Conservation (phyloP, 805 yeast species). For the Saturnispora zaruensis region DNA sequence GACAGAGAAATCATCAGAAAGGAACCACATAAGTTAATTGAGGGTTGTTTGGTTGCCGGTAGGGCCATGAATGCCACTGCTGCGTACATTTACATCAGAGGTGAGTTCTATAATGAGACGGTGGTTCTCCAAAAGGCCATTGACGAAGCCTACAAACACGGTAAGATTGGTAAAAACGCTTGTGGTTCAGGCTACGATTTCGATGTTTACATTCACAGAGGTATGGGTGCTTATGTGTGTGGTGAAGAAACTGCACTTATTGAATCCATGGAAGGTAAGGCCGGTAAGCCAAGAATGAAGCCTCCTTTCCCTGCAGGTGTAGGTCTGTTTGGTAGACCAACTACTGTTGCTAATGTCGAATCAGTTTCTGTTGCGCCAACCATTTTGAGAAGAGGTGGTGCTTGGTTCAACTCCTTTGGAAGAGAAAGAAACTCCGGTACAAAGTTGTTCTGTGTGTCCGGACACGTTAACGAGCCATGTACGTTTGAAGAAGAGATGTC, state of each 20-base stretch:
- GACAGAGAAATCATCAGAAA: constrained; percentile 87
- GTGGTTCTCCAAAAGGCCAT: constrained; percentile 68
- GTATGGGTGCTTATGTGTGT: constrained; percentile 90
- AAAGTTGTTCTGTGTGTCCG: constrained; percentile 78
- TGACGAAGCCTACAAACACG: constrained; percentile 78
- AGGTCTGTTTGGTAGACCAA: constrained; percentile 84
- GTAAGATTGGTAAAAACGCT: constrained; percentile 73
- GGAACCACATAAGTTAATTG: constrained; percentile 86
- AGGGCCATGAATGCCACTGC: constrained; percentile 92
- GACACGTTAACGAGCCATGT: constrained; percentile 88
- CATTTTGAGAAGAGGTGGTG: constrained; percentile 80
- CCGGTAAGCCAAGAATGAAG: constrained; percentile 88
- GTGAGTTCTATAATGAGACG: constrained; percentile 83
- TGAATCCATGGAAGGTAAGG: constrained; percentile 85
- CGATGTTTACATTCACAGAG: constrained; percentile 80
- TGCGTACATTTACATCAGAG: constrained; percentile 84
- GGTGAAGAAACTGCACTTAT: constrained; percentile 90
- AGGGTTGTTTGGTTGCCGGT: constrained; percentile 86
- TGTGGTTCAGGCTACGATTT: constrained; percentile 83
- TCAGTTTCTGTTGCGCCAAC: constrained; percentile 89
- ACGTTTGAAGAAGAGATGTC: constrained; percentile 94
- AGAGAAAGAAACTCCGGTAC: constrained; percentile 80
- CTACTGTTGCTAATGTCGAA: constrained; percentile 86
- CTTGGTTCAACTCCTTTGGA: constrained; percentile 79
- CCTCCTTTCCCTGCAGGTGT: constrained; percentile 96